phyloP scores from a whole-genome alignment of 805 yeast species.

The Wickerhamiella lipophila region DNA sequence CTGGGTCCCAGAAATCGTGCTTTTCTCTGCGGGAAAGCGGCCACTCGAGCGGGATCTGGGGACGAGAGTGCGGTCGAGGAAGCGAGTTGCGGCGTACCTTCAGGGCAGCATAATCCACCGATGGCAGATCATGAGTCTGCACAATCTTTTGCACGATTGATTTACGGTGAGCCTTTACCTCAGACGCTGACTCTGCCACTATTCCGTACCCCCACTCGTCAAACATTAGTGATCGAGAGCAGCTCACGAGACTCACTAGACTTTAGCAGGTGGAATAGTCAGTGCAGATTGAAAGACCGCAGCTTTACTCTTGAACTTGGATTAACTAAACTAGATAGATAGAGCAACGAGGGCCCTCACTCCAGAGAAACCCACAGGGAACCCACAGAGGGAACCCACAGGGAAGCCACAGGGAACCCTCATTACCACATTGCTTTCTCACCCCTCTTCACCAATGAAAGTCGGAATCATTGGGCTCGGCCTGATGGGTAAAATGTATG shows the following conservation, averaged over 20 bases:
- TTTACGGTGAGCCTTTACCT: slow-evolving; percentile 4
- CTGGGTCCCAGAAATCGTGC: neutral
- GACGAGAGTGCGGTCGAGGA: neutral
- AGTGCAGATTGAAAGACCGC: too few species aligned
- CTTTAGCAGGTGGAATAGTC: neutral
- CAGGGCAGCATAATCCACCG: neutral
- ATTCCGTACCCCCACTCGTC: slow-evolving; percentile 28
- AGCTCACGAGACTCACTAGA: neutral
- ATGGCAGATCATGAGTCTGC: slow-evolving; percentile 1
- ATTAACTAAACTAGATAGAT: too few species aligned
- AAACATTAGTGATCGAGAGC: slow-evolving; percentile 18
- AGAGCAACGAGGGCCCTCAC: neutral
- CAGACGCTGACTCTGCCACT: neutral
- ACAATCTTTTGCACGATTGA: slow-evolving; percentile 14
- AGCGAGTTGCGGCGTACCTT: slow-evolving; percentile 13
- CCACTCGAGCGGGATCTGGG: neutral
- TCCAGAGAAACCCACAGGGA: too few species aligned
- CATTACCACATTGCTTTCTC: neutral
- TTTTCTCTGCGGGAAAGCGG: neutral
- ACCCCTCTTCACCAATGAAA: slow-evolving; percentile 18
- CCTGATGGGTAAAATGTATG: slow-evolving; percentile 90
- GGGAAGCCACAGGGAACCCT: too few species aligned
- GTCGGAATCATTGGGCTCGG: slow-evolving; percentile 94
- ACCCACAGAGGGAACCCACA: too few species aligned
- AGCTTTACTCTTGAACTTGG: too few species aligned